Conservation (phyloP, 2,329 filamentous ascomycete genomes). For the Ophiostoma ips region DNA sequence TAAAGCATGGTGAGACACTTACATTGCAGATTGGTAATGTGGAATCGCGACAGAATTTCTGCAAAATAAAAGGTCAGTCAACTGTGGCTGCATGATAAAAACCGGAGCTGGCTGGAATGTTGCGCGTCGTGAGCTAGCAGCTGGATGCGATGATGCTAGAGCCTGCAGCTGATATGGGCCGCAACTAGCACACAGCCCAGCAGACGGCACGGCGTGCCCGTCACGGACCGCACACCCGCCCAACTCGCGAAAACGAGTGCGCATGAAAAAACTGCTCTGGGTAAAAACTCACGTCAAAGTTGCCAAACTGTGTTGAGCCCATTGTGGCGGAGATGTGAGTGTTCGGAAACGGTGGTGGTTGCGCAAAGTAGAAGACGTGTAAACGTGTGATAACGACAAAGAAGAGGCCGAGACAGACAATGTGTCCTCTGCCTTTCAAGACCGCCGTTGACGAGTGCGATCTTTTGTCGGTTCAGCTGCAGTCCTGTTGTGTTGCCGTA, state of each 20-base stretch:
- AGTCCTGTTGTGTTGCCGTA: neutral
- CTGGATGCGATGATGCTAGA: neutral
- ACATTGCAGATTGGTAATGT: constrained; percentile 78
- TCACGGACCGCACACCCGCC: neutral
- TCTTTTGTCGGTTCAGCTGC: neutral
- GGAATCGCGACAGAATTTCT: constrained; percentile 75
- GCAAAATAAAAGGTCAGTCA: constrained; percentile 6
- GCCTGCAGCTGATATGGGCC: neutral
- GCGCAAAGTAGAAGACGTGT: neutral
- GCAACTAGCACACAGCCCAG: neutral
- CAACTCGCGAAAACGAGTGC: neutral
- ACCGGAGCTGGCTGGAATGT: too few relatives aligned
- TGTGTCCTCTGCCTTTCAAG: too few relatives aligned
- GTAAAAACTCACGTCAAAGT: constrained; percentile 37
- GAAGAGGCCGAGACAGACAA: too few relatives aligned
- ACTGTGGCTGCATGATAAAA: too few relatives aligned
- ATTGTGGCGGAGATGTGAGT: constrained; percentile 24
- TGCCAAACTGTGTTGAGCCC: constrained; percentile 48
- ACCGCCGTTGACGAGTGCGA: too few relatives aligned
- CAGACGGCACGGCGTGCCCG: neutral
- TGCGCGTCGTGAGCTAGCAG: too few relatives aligned
- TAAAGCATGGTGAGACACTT: constrained; percentile 21
- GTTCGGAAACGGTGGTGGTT: neutral
- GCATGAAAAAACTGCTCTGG: neutral
- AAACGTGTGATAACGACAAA: too few relatives aligned